Evolutionary conservation across 352 stramenopile species (phyloP), one percentile per base, ranked within the genome.

Genomic region (Phytophthora cactorum): DNA sequence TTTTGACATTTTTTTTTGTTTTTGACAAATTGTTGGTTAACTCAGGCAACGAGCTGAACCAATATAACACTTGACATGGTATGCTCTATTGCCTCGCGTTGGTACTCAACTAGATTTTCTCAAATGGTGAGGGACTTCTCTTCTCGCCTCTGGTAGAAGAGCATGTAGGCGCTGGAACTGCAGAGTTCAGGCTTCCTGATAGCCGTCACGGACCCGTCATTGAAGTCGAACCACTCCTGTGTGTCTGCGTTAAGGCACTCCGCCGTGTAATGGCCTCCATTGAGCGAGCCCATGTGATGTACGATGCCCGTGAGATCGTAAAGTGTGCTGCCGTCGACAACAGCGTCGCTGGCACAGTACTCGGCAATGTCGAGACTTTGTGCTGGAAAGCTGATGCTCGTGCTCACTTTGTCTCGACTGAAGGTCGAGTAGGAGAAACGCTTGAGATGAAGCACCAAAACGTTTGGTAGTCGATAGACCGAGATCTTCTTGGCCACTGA

Each of bases 381-480:
- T 2, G 70, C 60, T 0, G 89, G 89, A 58, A 90, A 90, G 17
- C 63, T 78, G 58, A 96, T 87, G 28, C 65, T 66, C 2, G 82
- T 90, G 15, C 50, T 90, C 29, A 95, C 79, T 53, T 96, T 96
- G 68, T 92, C 82, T 32, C 86, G 72, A 52, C 83, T 91, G 52
- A 89, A 86, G 2, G 74, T 90, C 17, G 82, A 95, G 68, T 85
- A 94, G 36, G 79, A 85, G 49, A 97, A 97, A 1, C 91, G 87
- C 72, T 97, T 97, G 36, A 97, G 78, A 61, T 97, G 92, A 28
- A 97, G 38, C 29, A 97, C 83, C 36, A 97, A 78, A 31, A 97
- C 77, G n/a, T 86, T 72, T 7, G 92, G 92, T 5, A 89, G 66
- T 10, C 86, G 79, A 56, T 93, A 91, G 36, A 95, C 65, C 50